phyloP scores from a whole-genome alignment of 2,329 filamentous ascomycete species.

The Phoma sp. region DNA sequence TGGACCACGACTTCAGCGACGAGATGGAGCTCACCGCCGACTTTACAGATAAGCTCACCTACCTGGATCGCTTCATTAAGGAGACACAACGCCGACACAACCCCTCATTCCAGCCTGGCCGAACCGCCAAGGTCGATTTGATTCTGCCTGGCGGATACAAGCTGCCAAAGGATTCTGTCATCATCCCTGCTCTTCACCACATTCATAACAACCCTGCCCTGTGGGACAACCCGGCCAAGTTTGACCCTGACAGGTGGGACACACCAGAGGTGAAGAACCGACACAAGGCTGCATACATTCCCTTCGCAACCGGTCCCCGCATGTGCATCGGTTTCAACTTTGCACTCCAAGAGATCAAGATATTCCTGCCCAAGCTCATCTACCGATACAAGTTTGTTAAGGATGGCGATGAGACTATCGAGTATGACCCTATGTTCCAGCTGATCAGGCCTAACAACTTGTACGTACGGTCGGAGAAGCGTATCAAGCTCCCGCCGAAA shows the following conservation, averaged over 20 bases:
- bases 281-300: conserved; percentile 60
- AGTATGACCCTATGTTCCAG: conserved; percentile 68
- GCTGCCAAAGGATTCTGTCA: conserved; percentile 59
- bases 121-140: conserved; percentile 63
- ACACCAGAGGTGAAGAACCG: conserved; percentile 26
- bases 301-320: conserved; percentile 65
- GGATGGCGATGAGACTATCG: conserved; percentile 60
- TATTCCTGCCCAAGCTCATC: conserved; percentile 65
- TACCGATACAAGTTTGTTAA: conserved; percentile 64
- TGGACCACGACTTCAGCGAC: conserved; percentile 26
- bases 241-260: conserved; percentile 59
- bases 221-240: conserved; percentile 66
- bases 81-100: conserved; percentile 33
- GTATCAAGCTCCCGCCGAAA: conserved; percentile 58
- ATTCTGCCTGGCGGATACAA: conserved; percentile 67
- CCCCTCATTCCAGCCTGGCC: conserved; percentile 58
- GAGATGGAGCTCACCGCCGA: conserved; percentile 28
- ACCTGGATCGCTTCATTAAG: conserved; percentile 32
- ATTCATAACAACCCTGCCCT: conserved; percentile 61
- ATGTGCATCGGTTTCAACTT: conserved; percentile 72
- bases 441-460: conserved; percentile 64
- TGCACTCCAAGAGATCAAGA: conserved; percentile 67
- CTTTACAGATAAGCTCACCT: conserved; percentile 25
- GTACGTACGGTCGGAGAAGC: conserved; percentile 59
- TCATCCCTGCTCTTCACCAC: conserved; percentile 60